Percentiles rank a stretch among this genome's conserved stretches.
phyloP scores from a whole-genome alignment of 495 filamentous ascomycete genomes.

The Xylaria acuta region DNA sequence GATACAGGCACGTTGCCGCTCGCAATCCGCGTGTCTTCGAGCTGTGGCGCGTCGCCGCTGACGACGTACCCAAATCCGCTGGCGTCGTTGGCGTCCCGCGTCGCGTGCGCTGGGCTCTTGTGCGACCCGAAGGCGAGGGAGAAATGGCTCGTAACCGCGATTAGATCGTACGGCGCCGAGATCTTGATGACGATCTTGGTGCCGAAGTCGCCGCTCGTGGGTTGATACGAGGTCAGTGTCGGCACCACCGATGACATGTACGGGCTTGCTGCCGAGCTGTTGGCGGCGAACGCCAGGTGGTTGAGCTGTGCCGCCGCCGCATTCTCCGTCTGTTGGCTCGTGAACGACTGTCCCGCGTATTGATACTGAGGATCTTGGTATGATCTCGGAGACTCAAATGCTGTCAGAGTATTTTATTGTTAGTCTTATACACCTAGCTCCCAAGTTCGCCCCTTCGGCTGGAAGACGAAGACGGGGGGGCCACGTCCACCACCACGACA shows the following conservation, averaged over 20 bases:
- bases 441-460: not conserved
- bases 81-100: slow-evolving; percentile 64
- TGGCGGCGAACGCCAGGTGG: slow-evolving; percentile 61
- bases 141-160: slow-evolving; percentile 63
- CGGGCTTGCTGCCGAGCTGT: slow-evolving; percentile 56
- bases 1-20: slow-evolving; percentile 75
- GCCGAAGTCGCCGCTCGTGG: slow-evolving; percentile 69
- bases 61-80: slow-evolving; percentile 73
- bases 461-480: no score
- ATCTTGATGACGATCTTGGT: slow-evolving; percentile 76
- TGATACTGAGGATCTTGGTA: slow-evolving; percentile 53
- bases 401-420: slow-evolving; percentile 34
- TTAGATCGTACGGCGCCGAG: slow-evolving; percentile 70
- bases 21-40: slow-evolving; percentile 68
- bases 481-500: slow-evolving; percentile 42
- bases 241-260: slow-evolving; percentile 54
- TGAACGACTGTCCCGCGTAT: slow-evolving; percentile 50
- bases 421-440: not conserved
- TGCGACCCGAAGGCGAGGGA: slow-evolving; percentile 78
- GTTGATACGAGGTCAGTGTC: slow-evolving; percentile 71
- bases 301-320: slow-evolving; percentile 57
- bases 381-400: slow-evolving; percentile 55
- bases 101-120: slow-evolving; percentile 66
- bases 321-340: slow-evolving; percentile 51
- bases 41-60: slow-evolving; percentile 73